These are phyloP conservation scores for Collybiopsis confluens DNA, from an alignment of 768 basidiomycete genomes.

Conservation along the genomic window DNA sequence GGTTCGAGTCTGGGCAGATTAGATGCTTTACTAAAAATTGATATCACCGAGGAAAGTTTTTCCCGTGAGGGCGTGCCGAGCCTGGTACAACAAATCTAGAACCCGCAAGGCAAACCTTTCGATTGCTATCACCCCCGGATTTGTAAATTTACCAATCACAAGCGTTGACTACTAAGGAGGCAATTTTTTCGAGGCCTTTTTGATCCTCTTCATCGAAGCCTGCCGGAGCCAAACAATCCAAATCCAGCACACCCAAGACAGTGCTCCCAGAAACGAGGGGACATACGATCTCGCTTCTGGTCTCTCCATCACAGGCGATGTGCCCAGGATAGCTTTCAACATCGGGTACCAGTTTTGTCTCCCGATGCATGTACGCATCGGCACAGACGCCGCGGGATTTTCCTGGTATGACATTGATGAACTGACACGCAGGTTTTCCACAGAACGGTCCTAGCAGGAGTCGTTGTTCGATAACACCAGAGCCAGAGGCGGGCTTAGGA, in stretches of 20 bases:
- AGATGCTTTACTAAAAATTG: no score
- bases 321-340: constrained; percentile 86
- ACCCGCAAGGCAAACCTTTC: no score
- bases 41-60: no score
- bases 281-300: constrained; percentile 86
- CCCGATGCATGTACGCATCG: constrained; percentile 56
- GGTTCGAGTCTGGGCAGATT: no score
- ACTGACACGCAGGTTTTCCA: constrained; percentile 89
- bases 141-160: constrained; percentile 57
- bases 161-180: constrained; percentile 52
- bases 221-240: constrained; percentile 71
- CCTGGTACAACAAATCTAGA: no score
- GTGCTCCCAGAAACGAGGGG: constrained; percentile 52
- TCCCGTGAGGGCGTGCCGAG: no score
- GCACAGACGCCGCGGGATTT: constrained; percentile 83
- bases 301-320: constrained; percentile 90
- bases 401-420: constrained; percentile 53
- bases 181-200: constrained; percentile 72
- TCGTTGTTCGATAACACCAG: constrained; percentile 15
- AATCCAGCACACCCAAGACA: constrained; percentile 66
- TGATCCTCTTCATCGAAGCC: constrained; percentile 80
- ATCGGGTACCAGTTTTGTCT: constrained; percentile 66
- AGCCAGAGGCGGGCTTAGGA: constrained; percentile 36
- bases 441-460: constrained; percentile 82
- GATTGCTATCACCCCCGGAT: no score